Evolutionary conservation across 1,139 yeast genomes (phyloP), one percentile per base, ranked within the genome.

Genomic region (Yamadazyma triangularis): DNA sequence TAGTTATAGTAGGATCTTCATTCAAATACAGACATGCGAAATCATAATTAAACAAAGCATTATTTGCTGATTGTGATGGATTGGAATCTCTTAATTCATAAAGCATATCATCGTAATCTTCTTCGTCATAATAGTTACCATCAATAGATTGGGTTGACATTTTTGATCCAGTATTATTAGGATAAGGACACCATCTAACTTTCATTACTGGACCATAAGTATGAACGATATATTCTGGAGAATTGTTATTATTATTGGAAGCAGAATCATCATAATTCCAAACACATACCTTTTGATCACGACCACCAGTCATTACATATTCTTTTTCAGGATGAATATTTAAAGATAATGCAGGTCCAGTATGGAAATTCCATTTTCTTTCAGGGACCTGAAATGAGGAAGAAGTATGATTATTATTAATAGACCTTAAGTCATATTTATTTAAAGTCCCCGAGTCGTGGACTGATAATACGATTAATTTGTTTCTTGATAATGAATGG

Each of bases 361-460:
- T 75, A 53, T 91, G 98, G 3, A 95, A 93, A 47, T 83, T 86
- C 56, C 93, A 73, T 38, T 83, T 78, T 29, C 79, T 64, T 43
- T 88, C 96, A 15, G 75, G 74, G 19, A 33, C 35, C 11, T 36
- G 40, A 24, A 30, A 23, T 26, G 70, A 68, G 11, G 57, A 46
- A 8, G 46, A 33, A 10, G 36, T 23, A n/a, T n/a, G n/a, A 32
- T 41, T 35, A 32, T 39, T 38, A 19, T 41, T 38, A 8, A 41
- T 38, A 2, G 55, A 34, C 33, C 98, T 68, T 12, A 86, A 47
- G 55, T 91, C 99, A 77, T 87, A 89, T 43, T 83, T 79, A 47
- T 85, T 79, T 24, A 91, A 68, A 2, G 87, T 75, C 4, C 99
- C 99, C 2, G 89, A 79, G 51, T 93, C 98, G 55, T 86, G 93